A percentile compares a stretch with the other conserved stretches of the same genome.
Evolutionary conservation across 140 eudicot genomes (phyloP).

Genomic region (Oenanthe javanica): DNA sequence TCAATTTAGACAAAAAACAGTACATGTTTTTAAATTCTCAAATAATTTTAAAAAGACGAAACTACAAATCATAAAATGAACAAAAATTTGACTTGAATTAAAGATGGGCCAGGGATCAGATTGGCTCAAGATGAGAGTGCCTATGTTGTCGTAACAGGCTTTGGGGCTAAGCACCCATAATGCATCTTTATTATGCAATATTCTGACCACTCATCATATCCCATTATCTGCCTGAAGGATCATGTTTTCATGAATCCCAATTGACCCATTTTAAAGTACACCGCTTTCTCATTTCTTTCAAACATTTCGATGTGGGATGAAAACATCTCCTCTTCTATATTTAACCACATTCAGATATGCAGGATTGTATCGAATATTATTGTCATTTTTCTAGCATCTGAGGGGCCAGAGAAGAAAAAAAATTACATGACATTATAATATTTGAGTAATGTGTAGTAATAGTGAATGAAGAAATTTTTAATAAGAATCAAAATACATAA

Average conservation of each 20-base stretch:
- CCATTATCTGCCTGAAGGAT: not conserved
- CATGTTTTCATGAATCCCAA: not conserved
- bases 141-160: not conserved
- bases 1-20: no score
- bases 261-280: not conserved
- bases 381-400: no score
- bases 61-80: not conserved
- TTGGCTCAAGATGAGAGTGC: not conserved
- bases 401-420: no score
- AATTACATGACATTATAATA: no score
- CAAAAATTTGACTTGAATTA: not conserved
- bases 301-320: not conserved
- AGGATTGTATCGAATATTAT: no score
- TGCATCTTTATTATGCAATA: not conserved
- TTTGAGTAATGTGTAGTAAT: no score
- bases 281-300: not conserved
- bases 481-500: no score
- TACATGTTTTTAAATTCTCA: no score
- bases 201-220: not conserved
- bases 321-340: not conserved
- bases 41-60: no score
- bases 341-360: not conserved
- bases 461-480: no score
- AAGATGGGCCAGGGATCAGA: not conserved
- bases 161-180: constrained; percentile 1